Conservation (phyloP, 192 early-diverging fungal genomes). For the Piromyces sp. region DNA sequence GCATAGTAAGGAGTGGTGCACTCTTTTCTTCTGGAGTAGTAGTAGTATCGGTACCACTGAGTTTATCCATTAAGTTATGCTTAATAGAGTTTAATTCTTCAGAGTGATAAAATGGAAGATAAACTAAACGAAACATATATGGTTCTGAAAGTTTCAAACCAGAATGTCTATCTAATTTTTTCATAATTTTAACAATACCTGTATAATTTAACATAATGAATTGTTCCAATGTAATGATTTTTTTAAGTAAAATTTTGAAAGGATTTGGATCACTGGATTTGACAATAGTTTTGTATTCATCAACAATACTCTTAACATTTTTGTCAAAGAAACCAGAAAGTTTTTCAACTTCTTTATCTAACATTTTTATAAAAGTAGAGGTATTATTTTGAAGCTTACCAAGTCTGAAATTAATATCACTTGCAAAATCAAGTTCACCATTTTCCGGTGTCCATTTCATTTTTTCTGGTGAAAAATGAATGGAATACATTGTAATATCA, state of each 20-base stretch:
- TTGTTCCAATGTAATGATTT: conserved; percentile 51
- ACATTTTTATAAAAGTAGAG: conserved; percentile 43
- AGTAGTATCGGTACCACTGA: conserved; percentile 23
- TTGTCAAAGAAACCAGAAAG: conserved; percentile 17
- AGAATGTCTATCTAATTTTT: conserved; percentile 69
- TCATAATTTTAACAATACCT: conserved; percentile 68
- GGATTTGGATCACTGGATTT: not conserved
- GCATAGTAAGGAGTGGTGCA: not conserved
- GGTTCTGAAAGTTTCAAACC: conserved; percentile 53
- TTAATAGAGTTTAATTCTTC: conserved; percentile 47
- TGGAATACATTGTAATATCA: conserved; percentile 27
- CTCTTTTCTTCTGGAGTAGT: not conserved
- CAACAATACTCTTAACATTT: conserved; percentile 4
- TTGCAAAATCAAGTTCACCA: conserved; percentile 19
- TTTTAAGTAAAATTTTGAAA: conserved; percentile 28
- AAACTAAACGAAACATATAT: conserved; percentile 34
- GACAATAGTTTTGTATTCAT: not conserved
- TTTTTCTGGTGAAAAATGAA: not conserved
- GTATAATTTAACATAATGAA: conserved; percentile 77
- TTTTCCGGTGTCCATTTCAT: not conserved
- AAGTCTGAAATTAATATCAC: conserved; percentile 33
- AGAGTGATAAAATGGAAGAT: conserved; percentile 45
- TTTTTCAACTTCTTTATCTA: conserved; percentile 48
- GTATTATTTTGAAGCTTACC: conserved; percentile 31
- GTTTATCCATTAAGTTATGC: conserved; percentile 42